Percentiles rank a stretch among this genome's conserved stretches.
phyloP scores from a whole-genome alignment of 2,329 filamentous ascomycete species.

The Hypoxylon sp. region DNA sequence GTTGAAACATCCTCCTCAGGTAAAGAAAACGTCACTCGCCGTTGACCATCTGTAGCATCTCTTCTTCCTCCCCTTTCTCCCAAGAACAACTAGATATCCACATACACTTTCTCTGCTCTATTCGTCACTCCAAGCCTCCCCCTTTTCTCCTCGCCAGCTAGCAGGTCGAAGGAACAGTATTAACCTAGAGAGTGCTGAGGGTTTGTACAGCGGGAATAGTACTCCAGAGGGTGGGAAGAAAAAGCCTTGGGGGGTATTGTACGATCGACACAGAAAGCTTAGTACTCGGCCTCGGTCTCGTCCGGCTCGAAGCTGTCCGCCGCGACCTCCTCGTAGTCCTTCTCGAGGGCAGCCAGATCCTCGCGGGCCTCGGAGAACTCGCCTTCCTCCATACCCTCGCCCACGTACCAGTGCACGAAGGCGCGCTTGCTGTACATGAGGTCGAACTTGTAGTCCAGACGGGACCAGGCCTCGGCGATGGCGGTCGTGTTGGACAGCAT shows the following conservation, averaged over 20 bases:
- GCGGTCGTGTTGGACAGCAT: slow-evolving; percentile 81
- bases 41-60: slow-evolving; percentile 2
- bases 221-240: slow-evolving; percentile 13
- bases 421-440: slow-evolving; percentile 82
- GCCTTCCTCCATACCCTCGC: slow-evolving; percentile 91
- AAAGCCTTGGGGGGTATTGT: slow-evolving; percentile 40
- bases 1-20: background rate
- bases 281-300: slow-evolving; percentile 81
- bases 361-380: slow-evolving; percentile 89
- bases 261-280: slow-evolving; percentile 50
- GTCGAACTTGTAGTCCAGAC: slow-evolving; percentile 77
- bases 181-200: slow-evolving; percentile 1
- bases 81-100: slow-evolving; percentile 30
- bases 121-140: slow-evolving; percentile 20
- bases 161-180: slow-evolving; percentile 19
- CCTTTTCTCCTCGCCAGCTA: slow-evolving; percentile 25
- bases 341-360: slow-evolving; percentile 84
- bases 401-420: slow-evolving; percentile 82
- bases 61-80: background rate
- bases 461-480: slow-evolving; percentile 76
- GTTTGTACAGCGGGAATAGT: slow-evolving; percentile 21
- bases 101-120: slow-evolving; percentile 18
- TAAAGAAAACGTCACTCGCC: background rate
- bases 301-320: slow-evolving; percentile 72
- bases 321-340: slow-evolving; percentile 87